Evolutionary conservation across 495 filamentous ascomycete genomes (phyloP).

Genomic region (Penicillium arizonense): DNA sequence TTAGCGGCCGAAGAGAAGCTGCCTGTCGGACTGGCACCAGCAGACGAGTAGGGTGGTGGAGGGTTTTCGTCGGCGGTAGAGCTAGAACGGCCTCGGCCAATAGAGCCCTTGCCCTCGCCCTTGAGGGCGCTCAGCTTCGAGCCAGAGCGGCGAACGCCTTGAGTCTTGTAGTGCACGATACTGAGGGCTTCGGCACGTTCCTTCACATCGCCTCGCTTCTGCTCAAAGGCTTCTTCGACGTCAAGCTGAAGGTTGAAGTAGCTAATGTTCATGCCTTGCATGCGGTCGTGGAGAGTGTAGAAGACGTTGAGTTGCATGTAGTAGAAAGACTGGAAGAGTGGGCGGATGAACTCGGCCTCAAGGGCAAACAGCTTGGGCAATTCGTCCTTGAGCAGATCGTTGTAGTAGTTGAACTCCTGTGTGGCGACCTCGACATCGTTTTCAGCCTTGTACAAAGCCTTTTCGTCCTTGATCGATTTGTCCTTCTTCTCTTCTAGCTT

Average conservation of each 20-base stretch:
- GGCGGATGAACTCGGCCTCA: slow-evolving; percentile 96
- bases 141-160: slow-evolving; percentile 53
- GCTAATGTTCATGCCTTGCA: slow-evolving; percentile 94
- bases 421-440: slow-evolving; percentile 88
- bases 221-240: slow-evolving; percentile 84
- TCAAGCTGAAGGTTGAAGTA: slow-evolving; percentile 93
- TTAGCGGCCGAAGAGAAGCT: slow-evolving; percentile 67
- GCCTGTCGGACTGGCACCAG: slow-evolving; percentile 38
- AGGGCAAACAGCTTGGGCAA: slow-evolving; percentile 87
- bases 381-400: slow-evolving; percentile 93
- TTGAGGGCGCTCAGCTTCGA: slow-evolving; percentile 51
- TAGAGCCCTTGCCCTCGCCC: slow-evolving; percentile 30
- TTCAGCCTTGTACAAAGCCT: slow-evolving; percentile 94
- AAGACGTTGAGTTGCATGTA: slow-evolving; percentile 99
- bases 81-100: slow-evolving; percentile 26
- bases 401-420: slow-evolving; percentile 95
- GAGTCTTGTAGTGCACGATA: slow-evolving; percentile 85
- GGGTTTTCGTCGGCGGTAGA: slow-evolving; percentile 57
- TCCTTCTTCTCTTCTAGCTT: slow-evolving; percentile 98
- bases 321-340: slow-evolving; percentile 98
- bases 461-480: slow-evolving; percentile 93
- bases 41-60: slow-evolving; percentile 66
- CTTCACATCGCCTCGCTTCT: slow-evolving; percentile 82
- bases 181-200: slow-evolving; percentile 76
- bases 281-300: slow-evolving; percentile 96